Evolutionary conservation across 78 protist species (phyloP).

Genomic region (Dictyostelium intermedium): DNA sequence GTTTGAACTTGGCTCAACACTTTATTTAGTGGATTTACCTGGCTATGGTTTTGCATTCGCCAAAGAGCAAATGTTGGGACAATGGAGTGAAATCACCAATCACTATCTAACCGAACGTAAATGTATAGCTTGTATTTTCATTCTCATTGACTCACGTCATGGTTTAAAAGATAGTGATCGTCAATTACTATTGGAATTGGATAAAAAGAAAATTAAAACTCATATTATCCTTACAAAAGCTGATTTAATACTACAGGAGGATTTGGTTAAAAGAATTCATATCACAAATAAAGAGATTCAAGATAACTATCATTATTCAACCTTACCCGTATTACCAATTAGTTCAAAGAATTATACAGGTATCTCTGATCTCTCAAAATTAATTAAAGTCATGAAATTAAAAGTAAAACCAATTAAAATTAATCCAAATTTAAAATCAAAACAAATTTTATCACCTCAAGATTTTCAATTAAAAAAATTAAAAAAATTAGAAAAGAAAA

Average conservation of each 20-base stretch:
- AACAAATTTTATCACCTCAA: neutral
- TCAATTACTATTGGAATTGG: constrained; percentile 21
- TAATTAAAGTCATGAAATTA: neutral
- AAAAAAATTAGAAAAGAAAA: neutral
- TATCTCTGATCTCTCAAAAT: constrained; percentile 21
- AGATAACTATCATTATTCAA: constrained; percentile 3
- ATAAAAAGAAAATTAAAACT: constrained; percentile 7
- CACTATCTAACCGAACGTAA: constrained; percentile 43
- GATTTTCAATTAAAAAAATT: neutral
- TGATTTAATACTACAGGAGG: constrained; percentile 21
- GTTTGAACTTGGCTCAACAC: constrained; percentile 28
- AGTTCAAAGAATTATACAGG: constrained; percentile 43
- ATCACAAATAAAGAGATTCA: constrained; percentile 10
- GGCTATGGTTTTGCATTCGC: constrained; percentile 85
- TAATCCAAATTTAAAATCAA: neutral
- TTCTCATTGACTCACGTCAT: constrained; percentile 56
- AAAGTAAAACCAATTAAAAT: neutral
- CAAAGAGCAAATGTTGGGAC: neutral
- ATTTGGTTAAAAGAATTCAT: constrained; percentile 43
- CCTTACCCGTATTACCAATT: constrained; percentile 1
- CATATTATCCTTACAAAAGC: constrained; percentile 61
- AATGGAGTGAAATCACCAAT: constrained; percentile 25
- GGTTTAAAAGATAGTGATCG: constrained; percentile 65
- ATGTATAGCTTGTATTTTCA: constrained; percentile 32
- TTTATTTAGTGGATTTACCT: constrained; percentile 64